Percentiles rank a stretch among this genome's conserved stretches.
Conservation (phyloP, 148 eudicot genomes). For the Silene uniflora region DNA sequence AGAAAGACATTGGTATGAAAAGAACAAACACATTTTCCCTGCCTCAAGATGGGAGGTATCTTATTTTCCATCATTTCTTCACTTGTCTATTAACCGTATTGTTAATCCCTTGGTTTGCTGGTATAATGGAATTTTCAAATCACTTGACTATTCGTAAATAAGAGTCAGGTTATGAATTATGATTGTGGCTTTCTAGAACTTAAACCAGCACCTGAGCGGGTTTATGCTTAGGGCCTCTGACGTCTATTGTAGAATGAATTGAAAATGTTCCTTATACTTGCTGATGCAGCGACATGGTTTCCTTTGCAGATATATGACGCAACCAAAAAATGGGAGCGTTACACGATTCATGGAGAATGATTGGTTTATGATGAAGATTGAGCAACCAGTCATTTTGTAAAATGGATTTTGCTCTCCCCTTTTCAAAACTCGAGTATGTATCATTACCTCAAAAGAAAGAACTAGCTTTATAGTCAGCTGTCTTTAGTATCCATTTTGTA, state of each 20-base stretch:
- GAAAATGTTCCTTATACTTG: background rate
- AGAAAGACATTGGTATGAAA: slow-evolving; percentile 98
- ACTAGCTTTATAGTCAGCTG: background rate
- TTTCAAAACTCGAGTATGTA: background rate
- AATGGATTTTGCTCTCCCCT: background rate
- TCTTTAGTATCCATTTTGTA: background rate
- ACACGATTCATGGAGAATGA: slow-evolving; percentile 91
- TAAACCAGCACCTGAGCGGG: too few species aligned
- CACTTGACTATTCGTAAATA: background rate
- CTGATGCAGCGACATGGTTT: slow-evolving; percentile 8
- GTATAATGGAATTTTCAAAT: background rate
- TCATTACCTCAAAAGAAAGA: background rate
- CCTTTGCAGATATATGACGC: slow-evolving; percentile 84
- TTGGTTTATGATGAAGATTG: background rate
- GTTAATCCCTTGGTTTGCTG: background rate
- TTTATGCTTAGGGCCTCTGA: too few species aligned
- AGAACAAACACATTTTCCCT: slow-evolving; percentile 97
- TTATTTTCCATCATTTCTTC: slow-evolving; percentile 15
- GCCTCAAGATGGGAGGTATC: slow-evolving; percentile 99
- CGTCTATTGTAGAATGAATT: background rate
- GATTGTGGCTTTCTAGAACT: background rate
- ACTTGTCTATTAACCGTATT: background rate
- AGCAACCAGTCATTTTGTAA: background rate
- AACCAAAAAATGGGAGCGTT: slow-evolving; percentile 89
- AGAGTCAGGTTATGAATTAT: background rate